These are phyloP conservation scores for Triticum dicoccoides DNA, from an alignment of 176 grass and related monocot genomes.

Conservation along the genomic window DNA sequence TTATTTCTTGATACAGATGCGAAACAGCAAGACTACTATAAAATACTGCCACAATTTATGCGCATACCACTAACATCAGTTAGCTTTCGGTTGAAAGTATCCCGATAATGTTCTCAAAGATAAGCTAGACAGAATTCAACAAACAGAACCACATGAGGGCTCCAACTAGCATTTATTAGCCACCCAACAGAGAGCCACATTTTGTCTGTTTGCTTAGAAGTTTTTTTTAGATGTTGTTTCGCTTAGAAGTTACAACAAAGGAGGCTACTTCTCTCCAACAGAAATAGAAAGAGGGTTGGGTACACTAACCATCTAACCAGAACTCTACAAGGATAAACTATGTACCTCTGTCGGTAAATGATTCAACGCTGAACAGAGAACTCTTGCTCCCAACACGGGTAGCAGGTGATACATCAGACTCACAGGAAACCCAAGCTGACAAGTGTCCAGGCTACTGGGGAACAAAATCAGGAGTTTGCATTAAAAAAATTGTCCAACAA, in stretches of 20 bases:
- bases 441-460: not conserved
- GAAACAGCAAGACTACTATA: not conserved
- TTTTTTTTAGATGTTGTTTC: not conserved
- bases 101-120: not conserved
- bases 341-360: slow-evolving; percentile 11
- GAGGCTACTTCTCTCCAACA: not conserved
- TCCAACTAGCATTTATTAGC: slow-evolving; percentile 9
- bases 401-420: not conserved
- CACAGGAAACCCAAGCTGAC: not conserved
- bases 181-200: not conserved
- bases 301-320: not conserved
- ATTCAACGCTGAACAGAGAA: not conserved
- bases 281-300: not conserved
- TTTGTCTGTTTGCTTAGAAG: not conserved
- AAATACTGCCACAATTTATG: not conserved
- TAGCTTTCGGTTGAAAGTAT: too few relatives aligned
- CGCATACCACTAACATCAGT: not conserved
- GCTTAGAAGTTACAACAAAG: slow-evolving; percentile 15
- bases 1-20: slow-evolving; percentile 17
- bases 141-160: slow-evolving; percentile 2
- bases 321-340: slow-evolving; percentile 27
- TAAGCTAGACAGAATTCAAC: not conserved
- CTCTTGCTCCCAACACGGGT: too few relatives aligned
- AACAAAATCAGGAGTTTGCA: slow-evolving; percentile 17
- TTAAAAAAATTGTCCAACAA: not conserved